Percentiles rank a stretch among this genome's conserved stretches.
These are phyloP conservation scores for Cryptococcus wingfieldii DNA, from an alignment of 1,284 basidiomycete species.

Conservation along the genomic window DNA sequence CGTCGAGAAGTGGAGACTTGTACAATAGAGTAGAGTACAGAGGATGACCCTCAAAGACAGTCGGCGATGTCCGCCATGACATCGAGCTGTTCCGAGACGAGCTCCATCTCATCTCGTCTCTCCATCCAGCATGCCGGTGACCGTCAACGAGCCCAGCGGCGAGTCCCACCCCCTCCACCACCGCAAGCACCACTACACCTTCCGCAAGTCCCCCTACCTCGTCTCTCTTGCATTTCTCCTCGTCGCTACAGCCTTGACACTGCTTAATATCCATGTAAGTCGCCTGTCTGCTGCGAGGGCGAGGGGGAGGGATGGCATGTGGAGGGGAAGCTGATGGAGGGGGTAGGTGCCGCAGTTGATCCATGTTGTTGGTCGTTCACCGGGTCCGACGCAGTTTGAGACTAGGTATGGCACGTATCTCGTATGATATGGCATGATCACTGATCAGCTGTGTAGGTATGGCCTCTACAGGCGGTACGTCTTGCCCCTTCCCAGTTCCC, in stretches of 20 bases:
- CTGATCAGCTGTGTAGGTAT: slow-evolving; percentile 29
- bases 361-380: slow-evolving; percentile 30
- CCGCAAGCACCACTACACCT: slow-evolving; percentile 21
- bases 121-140: slow-evolving; percentile 12
- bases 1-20: not conserved
- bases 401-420: slow-evolving; percentile 33
- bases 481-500: not conserved
- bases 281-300: not conserved
- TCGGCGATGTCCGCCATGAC: not conserved
- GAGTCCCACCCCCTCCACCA: slow-evolving; percentile 3
- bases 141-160: not conserved
- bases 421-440: not conserved
- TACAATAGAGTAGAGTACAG: not conserved
- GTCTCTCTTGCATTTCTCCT: slow-evolving; percentile 42
- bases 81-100: not conserved
- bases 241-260: slow-evolving; percentile 39
- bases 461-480: slow-evolving; percentile 43
- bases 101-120: not conserved
- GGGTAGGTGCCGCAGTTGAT: slow-evolving; percentile 40
- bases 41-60: no score
- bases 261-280: slow-evolving; percentile 45
- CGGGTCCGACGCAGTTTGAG: slow-evolving; percentile 43
- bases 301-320: no score
- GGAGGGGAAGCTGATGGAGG: slow-evolving; percentile 4
- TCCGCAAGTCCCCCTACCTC: slow-evolving; percentile 46